phyloP scores from a whole-genome alignment of 1,139 yeast genomes.

The Taphrina sp. region DNA sequence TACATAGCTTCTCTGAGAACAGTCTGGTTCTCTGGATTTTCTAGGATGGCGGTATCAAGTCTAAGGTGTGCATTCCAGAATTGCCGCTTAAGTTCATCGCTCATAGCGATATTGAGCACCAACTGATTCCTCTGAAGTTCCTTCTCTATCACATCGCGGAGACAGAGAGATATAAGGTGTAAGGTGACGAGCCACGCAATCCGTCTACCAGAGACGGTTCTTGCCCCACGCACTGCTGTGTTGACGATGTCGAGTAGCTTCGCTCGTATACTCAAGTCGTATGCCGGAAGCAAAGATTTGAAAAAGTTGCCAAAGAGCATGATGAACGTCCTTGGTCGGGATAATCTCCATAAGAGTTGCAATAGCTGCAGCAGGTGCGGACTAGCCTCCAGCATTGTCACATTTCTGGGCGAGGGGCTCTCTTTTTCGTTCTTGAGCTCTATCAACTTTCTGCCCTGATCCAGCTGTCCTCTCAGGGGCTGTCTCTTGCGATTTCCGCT shows the following conservation, averaged over 20 bases:
- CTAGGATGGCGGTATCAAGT: slow-evolving; percentile 13
- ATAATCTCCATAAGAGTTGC: slow-evolving; percentile 8
- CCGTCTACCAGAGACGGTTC: not conserved
- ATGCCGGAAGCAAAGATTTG: slow-evolving; percentile 17
- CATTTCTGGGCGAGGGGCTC: not conserved
- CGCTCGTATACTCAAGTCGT: slow-evolving; percentile 25
- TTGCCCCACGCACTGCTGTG: not conserved
- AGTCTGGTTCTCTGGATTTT: not conserved
- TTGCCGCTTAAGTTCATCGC: slow-evolving; percentile 8
- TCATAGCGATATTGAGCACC: slow-evolving; percentile 7
- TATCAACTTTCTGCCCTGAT: no score
- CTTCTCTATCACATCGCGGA: slow-evolving; percentile 8
- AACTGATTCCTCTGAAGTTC: slow-evolving; percentile 8
- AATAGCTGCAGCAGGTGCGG: slow-evolving; percentile 18
- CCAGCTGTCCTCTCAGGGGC: no score
- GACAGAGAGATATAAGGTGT: slow-evolving; percentile 1
- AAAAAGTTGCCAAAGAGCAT: slow-evolving; percentile 22
- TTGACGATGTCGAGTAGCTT: slow-evolving; percentile 19
- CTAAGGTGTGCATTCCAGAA: slow-evolving; percentile 8
- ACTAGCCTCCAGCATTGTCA: slow-evolving; percentile 16
- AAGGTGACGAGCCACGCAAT: slow-evolving; percentile 4
- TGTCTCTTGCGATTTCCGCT: no score
- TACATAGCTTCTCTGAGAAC: slow-evolving; percentile 13
- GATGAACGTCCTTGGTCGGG: slow-evolving; percentile 5
- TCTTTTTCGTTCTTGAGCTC: no score